These are phyloP conservation scores for Dactylellina cionopaga DNA, from an alignment of 2,329 filamentous ascomycete species.

Conservation along the genomic window DNA sequence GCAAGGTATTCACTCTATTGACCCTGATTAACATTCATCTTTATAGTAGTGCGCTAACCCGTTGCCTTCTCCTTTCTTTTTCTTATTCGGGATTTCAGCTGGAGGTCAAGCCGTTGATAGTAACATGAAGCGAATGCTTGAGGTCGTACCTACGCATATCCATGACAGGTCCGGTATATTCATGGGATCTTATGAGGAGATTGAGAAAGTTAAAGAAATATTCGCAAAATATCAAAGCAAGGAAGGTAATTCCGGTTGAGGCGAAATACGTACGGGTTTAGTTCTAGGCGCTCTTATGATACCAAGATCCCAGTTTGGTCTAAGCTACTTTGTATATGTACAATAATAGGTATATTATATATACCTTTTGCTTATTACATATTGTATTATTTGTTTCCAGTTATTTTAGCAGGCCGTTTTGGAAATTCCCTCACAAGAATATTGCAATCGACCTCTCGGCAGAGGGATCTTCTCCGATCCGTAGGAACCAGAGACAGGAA, in stretches of 20 bases:
- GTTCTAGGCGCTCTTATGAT: not conserved
- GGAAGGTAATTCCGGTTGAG: not conserved
- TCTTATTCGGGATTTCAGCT: conserved; percentile 65
- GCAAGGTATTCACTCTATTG: conserved; percentile 75
- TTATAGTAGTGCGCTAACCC: too few relatives aligned
- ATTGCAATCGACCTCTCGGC: conserved; percentile 84
- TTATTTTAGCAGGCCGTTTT: conserved; percentile 61
- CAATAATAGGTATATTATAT: not conserved
- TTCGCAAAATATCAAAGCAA: conserved; percentile 70
- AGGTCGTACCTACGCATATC: conserved; percentile 88
- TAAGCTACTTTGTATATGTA: not conserved
- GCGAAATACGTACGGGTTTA: not conserved
- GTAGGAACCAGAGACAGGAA: conserved; percentile 83
- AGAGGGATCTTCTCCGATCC: conserved; percentile 79
- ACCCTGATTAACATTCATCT: not conserved
- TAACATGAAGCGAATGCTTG: conserved; percentile 89
- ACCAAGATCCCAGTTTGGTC: too few relatives aligned
- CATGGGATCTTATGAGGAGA: conserved; percentile 91
- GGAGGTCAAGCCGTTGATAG: conserved; percentile 92
- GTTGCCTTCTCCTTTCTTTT: not conserved
- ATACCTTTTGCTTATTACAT: not conserved
- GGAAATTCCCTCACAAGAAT: conserved; percentile 82
- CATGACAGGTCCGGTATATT: conserved; percentile 97
- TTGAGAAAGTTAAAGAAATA: conserved; percentile 91
- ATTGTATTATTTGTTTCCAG: not conserved